These are phyloP conservation scores for Cornus kousa DNA, from an alignment of 148 eudicot genomes.

Conservation along the genomic window DNA sequence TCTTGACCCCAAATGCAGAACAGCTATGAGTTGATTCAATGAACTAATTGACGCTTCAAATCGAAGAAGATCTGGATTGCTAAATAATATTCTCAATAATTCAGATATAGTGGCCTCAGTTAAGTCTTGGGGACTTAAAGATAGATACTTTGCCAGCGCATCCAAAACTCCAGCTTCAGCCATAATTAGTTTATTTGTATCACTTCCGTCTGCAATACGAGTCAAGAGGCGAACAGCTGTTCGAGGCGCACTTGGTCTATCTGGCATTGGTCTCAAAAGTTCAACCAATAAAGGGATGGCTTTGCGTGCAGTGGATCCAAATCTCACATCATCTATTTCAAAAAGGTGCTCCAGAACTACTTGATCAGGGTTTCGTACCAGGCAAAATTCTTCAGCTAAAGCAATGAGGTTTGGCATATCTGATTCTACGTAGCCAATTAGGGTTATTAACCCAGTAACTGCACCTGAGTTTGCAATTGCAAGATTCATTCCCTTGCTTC, in stretches of 20 bases:
- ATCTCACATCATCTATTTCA: slow-evolving; percentile 64
- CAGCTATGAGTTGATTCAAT: slow-evolving; percentile 69
- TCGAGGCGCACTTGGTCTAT: slow-evolving; percentile 74
- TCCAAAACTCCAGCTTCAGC: slow-evolving; percentile 91
- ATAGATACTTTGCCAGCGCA: slow-evolving; percentile 73
- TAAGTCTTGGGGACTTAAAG: slow-evolving; percentile 75
- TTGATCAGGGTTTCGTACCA: slow-evolving; percentile 61
- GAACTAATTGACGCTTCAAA: slow-evolving; percentile 66
- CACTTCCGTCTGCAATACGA: slow-evolving; percentile 62
- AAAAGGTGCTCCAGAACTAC: slow-evolving; percentile 61
- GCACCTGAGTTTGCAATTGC: slow-evolving; percentile 80
- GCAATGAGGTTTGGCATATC: slow-evolving; percentile 69
- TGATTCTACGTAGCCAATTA: slow-evolving; percentile 60
- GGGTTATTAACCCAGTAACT: slow-evolving; percentile 48
- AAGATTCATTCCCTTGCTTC: slow-evolving; percentile 52
- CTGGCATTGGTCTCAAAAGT: slow-evolving; percentile 80
- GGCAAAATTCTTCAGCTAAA: slow-evolving; percentile 64
- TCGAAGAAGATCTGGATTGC: slow-evolving; percentile 53
- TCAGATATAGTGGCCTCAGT: slow-evolving; percentile 63
- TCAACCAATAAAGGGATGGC: slow-evolving; percentile 76
- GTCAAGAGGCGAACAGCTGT: slow-evolving; percentile 55
- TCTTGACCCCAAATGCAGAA: slow-evolving; percentile 76
- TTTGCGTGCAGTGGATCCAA: slow-evolving; percentile 66
- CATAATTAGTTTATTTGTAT: slow-evolving; percentile 66
- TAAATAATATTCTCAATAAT: slow-evolving; percentile 63